Evolutionary conservation across 495 filamentous ascomycete genomes (phyloP).

Genomic region (Lasiosphaeris hirsuta): DNA sequence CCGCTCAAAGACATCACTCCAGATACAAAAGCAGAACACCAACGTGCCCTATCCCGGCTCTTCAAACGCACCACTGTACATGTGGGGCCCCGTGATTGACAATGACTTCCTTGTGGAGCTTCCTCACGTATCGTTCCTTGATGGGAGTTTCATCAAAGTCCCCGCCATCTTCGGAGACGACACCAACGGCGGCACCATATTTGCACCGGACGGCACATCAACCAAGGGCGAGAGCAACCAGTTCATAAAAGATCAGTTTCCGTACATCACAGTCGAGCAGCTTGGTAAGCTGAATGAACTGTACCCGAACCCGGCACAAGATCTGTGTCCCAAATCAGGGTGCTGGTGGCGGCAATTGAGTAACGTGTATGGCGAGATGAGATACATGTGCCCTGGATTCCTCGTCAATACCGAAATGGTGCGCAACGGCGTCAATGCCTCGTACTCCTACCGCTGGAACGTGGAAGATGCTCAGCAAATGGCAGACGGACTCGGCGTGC

Average conservation of each 20-base stretch:
- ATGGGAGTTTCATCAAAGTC: slow-evolving; percentile 62
- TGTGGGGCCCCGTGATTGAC: slow-evolving; percentile 57
- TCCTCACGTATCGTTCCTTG: slow-evolving; percentile 55
- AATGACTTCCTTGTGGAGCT: slow-evolving; percentile 54
- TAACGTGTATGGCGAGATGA: slow-evolving; percentile 66
- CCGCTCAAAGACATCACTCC: slow-evolving; percentile 44
- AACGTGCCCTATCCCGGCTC: slow-evolving; percentile 52
- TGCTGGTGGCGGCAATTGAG: slow-evolving; percentile 59
- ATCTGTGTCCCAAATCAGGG: slow-evolving; percentile 40
- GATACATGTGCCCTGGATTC: slow-evolving; percentile 69
- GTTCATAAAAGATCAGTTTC: slow-evolving; percentile 64
- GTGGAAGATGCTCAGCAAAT: slow-evolving; percentile 52
- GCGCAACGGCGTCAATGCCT: slow-evolving; percentile 32
- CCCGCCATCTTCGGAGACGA: slow-evolving; percentile 69
- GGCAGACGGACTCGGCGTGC: slow-evolving; percentile 53
- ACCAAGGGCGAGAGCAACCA: slow-evolving; percentile 44
- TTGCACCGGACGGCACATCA: slow-evolving; percentile 51
- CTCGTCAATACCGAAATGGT: slow-evolving; percentile 49
- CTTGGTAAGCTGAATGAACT: slow-evolving; percentile 53
- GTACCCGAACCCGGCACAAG: slow-evolving; percentile 50
- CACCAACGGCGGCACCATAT: slow-evolving; percentile 68
- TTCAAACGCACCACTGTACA: slow-evolving; percentile 43
- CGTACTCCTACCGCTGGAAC: slow-evolving; percentile 66
- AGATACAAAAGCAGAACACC: slow-evolving; percentile 53
- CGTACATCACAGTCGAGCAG: slow-evolving; percentile 51